Evolutionary conservation across 768 basidiomycete species (phyloP).

Genomic region (Phylloporus arenicola): DNA sequence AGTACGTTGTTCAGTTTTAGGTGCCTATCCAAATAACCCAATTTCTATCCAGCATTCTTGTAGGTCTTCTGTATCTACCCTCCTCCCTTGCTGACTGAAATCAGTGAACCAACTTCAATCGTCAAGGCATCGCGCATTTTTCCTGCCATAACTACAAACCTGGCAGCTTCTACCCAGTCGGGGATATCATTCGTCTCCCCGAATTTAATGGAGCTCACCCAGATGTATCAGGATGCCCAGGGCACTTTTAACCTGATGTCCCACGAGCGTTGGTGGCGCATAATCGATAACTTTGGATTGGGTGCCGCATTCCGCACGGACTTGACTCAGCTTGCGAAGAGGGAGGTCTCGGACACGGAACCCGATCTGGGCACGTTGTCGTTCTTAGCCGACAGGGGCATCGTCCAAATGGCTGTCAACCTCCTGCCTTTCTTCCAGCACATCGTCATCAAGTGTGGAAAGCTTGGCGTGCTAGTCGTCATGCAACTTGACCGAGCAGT

Average conservation of each 20-base stretch:
- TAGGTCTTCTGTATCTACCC: slow-evolving; percentile 31
- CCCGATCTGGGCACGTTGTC: slow-evolving; percentile 42
- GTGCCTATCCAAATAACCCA: slow-evolving; percentile 1
- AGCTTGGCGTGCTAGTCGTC: slow-evolving; percentile 56
- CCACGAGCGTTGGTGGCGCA: slow-evolving; percentile 58
- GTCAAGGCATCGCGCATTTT: slow-evolving; percentile 71
- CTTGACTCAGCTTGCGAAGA: slow-evolving; percentile 54
- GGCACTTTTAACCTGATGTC: slow-evolving; percentile 47
- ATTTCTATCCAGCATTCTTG: slow-evolving; percentile 61
- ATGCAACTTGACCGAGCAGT: slow-evolving; percentile 48
- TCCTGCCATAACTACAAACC: slow-evolving; percentile 46
- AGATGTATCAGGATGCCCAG: slow-evolving; percentile 49
- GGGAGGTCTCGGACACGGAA: slow-evolving; percentile 37
- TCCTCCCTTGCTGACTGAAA: slow-evolving; percentile 6
- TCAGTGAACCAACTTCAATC: slow-evolving; percentile 92
- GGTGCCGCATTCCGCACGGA: slow-evolving; percentile 61
- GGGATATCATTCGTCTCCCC: slow-evolving; percentile 76
- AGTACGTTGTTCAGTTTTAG: slow-evolving; percentile 38
- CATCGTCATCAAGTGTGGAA: slow-evolving; percentile 82
- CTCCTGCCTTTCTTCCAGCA: slow-evolving; percentile 82
- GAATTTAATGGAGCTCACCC: slow-evolving; percentile 72
- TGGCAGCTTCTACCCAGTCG: slow-evolving; percentile 30
- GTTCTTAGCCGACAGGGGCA: slow-evolving; percentile 64
- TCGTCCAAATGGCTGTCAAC: slow-evolving; percentile 75
- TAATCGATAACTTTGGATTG: slow-evolving; percentile 60